A percentile compares a stretch with the other conserved stretches of the same genome.
These are phyloP conservation scores for Sugiyamaella marilandica DNA, from an alignment of 805 yeast species.

Conservation along the genomic window DNA sequence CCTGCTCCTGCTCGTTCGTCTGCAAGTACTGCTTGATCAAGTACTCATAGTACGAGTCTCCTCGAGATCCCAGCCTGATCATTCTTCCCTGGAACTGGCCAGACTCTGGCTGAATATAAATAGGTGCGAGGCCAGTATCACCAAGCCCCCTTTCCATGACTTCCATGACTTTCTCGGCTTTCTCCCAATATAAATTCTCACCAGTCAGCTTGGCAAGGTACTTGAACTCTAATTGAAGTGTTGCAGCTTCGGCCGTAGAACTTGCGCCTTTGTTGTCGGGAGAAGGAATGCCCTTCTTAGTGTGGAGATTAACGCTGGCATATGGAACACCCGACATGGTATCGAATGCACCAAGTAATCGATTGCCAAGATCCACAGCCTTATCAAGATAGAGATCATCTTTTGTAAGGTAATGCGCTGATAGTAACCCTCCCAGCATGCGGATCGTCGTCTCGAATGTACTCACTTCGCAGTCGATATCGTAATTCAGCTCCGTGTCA, in stretches of 20 bases:
- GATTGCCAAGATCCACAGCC: constrained; percentile 75
- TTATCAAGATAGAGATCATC: constrained; percentile 70
- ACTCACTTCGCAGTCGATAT: constrained; percentile 69
- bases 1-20: constrained; percentile 54
- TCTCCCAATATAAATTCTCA: constrained; percentile 70
- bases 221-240: constrained; percentile 82
- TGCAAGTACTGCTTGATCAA: constrained; percentile 79
- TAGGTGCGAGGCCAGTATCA: constrained; percentile 75
- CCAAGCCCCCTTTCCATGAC: constrained; percentile 63
- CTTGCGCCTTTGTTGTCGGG: constrained; percentile 73
- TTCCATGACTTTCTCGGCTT: constrained; percentile 67
- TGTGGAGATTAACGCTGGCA: constrained; percentile 66
- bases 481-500: constrained; percentile 59
- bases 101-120: constrained; percentile 66
- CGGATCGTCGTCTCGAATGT: constrained; percentile 92
- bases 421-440: constrained; percentile 88
- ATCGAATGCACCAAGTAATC: constrained; percentile 64
- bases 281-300: constrained; percentile 55
- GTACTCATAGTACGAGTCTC: constrained; percentile 91
- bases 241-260: constrained; percentile 85
- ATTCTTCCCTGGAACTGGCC: constrained; percentile 61
- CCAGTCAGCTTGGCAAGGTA: constrained; percentile 78
- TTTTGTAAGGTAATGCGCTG: constrained; percentile 67
- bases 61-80: constrained; percentile 84
- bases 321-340: constrained; percentile 68